Evolutionary conservation across 2,329 filamentous ascomycete genomes (phyloP), one percentile per base, ranked within the genome.

Genomic region (Diaporthe sp.): DNA sequence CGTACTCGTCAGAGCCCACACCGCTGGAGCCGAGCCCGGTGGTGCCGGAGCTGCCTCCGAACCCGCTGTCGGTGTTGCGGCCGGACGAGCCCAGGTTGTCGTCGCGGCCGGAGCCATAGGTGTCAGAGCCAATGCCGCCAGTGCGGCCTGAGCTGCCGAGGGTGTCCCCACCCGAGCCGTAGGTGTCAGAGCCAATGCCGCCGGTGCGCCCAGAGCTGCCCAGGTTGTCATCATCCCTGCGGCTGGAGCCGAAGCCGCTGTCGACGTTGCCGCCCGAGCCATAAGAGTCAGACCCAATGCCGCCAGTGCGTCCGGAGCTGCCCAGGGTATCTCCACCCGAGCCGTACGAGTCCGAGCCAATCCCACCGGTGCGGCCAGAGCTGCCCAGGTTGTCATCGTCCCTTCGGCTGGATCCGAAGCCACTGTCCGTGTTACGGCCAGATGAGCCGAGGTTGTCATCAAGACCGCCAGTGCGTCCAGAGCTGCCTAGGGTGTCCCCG

Each of bases 221-320:
- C 61, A 79, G 80, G 13, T 77, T 77, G 61, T 78, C 77, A 4
- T 65, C 57, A 39, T 60, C 46, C 42, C 73, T 28, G n/a, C 73
- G 72, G n/a, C 70, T 44, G 22, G 73, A 76, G 34, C 80, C 80
- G 58, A 78, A 80, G 46, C 71, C 75, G 67, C 77, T 73, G 74
- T 61, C 55, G 42, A 34, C 58, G 39, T 49, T 34, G 7, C 74
- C 67, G 22, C 70, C 49, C 25, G 72, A 76, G 17, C 75, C 76
- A 31, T 76, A 76, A 28, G 75, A 72, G 51, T 72, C 73, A 15
- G 72, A 74, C 7, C 65, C 74, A 13, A 72, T 31, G 25, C 68
- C 65, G 4, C 55, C 65, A 10, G 61, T 60, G 7, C 58, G 65
- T 6, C 42, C 51, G 4, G 58, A 34, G 28, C 67, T 70, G 42